Base-by-base conservation (phyloP, 352 stramenopile species). In the Thraustotheca clavata region DNA sequence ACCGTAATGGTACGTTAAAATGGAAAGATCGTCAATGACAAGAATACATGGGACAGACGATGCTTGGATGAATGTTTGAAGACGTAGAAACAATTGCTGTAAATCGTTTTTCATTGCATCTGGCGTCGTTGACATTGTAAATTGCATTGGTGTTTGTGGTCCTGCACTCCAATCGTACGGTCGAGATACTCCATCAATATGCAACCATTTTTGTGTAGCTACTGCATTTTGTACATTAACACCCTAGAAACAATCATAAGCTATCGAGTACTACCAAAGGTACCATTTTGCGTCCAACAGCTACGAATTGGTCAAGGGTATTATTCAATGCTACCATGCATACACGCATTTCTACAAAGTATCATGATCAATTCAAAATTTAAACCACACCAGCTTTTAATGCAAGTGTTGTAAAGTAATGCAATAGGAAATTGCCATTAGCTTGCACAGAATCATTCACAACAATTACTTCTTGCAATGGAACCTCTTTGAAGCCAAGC, bases 361-460 rank as follows among this genome's bases (percentile, higher is more conserved):
- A 11, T 4, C 47, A 22, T 11, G 43, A 35, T 27, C 36, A 67
- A 24, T 9, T 35, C 3, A 43, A n/a, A 31, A 24, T 22, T 22
- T 26, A 39, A 52, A 18, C 26, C 29, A 29, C 57, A 83, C 77
- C 76, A 46, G 78, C 78, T 71, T 89, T 86, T 34, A 87, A 71
- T 59, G 88, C 87, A 7, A 89, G 73, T 62, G 80, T 71, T 26
- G 79, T 35, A 27, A 91, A 86, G 67, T 91, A 79, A 52, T 91
- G 82, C 39, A 91, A 67, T 39, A 91, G 62, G 57, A 88, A 89
- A 26, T 67, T 67, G 20, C 80, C 78, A 34, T 59, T 66, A 12
- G 77, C 71, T 41, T 89, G 77, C 27, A 86, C 72, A 14, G 67
- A 60, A 67, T 91, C 82, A 14, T 80, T 69, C 46, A 91, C 66